phyloP scores from a whole-genome alignment of 495 filamentous ascomycete species.

The Sordaria brevicollis region DNA sequence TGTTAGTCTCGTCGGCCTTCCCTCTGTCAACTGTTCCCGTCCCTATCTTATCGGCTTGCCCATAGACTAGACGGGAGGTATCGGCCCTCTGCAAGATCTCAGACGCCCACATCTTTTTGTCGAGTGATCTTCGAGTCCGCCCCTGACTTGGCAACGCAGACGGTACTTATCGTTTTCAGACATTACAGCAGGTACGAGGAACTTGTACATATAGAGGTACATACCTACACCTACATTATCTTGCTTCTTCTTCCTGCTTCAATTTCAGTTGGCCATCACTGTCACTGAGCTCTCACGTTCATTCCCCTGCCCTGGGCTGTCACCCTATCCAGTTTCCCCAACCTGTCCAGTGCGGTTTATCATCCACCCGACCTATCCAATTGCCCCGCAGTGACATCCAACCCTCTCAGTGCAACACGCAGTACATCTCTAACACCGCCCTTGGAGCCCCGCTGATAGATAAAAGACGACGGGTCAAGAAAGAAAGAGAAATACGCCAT shows the following conservation, averaged over 20 bases:
- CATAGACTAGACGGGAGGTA: no score
- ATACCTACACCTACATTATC: not conserved
- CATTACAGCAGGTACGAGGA: not conserved
- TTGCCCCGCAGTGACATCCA: conserved; percentile 14
- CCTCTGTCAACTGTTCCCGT: no score
- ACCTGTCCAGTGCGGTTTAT: conserved; percentile 10
- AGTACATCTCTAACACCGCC: conserved; percentile 2
- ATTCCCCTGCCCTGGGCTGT: not conserved
- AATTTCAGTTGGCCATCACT: not conserved
- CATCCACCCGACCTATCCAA: conserved; percentile 7
- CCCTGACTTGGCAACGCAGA: not conserved
- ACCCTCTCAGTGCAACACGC: not conserved
- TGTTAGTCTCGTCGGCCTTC: not conserved
- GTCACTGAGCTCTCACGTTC: not conserved
- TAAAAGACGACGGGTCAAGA: conserved; percentile 14
- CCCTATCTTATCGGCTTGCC: not conserved
- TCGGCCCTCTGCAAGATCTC: not conserved
- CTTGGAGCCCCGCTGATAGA: conserved; percentile 25
- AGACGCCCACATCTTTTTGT: not conserved
- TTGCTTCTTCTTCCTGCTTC: not conserved
- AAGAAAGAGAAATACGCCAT: conserved; percentile 16
- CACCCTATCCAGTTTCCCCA: not conserved
- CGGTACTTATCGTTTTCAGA: not conserved
- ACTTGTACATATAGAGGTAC: not conserved
- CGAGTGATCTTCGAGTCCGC: not conserved